These are phyloP conservation scores for Glaciozyma martinii DNA, from an alignment of 768 basidiomycete genomes.

Conservation along the genomic window DNA sequence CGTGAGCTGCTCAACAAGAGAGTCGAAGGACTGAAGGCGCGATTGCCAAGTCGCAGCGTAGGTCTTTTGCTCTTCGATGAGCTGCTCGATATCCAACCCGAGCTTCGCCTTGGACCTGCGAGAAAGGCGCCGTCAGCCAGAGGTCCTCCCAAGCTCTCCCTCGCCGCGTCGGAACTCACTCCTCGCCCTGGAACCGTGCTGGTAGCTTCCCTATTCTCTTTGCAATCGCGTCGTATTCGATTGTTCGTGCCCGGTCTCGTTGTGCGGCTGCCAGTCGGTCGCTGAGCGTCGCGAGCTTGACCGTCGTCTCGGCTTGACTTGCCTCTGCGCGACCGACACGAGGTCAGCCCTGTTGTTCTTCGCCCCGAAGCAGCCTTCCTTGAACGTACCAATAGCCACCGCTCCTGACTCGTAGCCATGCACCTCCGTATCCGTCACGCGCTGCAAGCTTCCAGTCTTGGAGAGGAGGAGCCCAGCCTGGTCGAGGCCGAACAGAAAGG, in stretches of 20 bases:
- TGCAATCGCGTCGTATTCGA: slow-evolving; percentile 22
- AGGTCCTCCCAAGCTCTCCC: not conserved
- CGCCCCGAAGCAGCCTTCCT: not conserved
- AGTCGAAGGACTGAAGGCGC: slow-evolving; percentile 15
- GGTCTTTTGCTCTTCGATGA: slow-evolving; percentile 5
- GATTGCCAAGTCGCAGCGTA: slow-evolving; percentile 19
- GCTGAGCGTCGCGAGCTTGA: not conserved
- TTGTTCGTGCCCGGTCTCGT: slow-evolving; percentile 21
- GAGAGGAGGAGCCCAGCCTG: slow-evolving; percentile 13
- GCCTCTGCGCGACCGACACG: not conserved
- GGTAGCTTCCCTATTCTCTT: slow-evolving; percentile 9
- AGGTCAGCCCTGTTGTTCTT: too few species aligned
- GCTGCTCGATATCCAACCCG: slow-evolving; percentile 4
- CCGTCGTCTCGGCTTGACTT: not conserved
- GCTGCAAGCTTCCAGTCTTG: not conserved
- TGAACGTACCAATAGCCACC: slow-evolving; percentile 2
- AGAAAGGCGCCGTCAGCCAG: not conserved
- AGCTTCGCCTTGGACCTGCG: slow-evolving; percentile 13
- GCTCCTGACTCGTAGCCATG: not conserved
- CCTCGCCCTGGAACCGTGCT: slow-evolving; percentile 14
- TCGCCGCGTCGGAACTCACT: slow-evolving; percentile 8
- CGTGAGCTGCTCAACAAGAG: slow-evolving; percentile 12
- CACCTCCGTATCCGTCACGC: slow-evolving; percentile 8
- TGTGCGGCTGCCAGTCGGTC: not conserved
- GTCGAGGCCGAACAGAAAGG: slow-evolving; percentile 8